Base-by-base conservation (phyloP, 2,329 filamentous ascomycete genomes). In the Metarhizium sp. region DNA sequence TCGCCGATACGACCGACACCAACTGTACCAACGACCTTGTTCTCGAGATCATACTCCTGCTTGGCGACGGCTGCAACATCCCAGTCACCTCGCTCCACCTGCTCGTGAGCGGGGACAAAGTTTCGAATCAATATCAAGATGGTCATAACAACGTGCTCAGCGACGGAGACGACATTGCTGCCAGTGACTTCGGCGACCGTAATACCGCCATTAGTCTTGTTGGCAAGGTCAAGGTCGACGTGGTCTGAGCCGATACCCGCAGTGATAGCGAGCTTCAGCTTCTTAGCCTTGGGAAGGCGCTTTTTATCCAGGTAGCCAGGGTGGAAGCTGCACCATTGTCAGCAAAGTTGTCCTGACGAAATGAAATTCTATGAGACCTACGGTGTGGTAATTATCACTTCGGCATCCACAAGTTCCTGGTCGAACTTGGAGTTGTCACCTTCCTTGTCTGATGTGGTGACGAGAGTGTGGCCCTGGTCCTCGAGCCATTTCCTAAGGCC, bases 61-160 rank as follows among this genome's bases (percentile, higher is more conserved):
- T 97, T 97, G 71, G 94, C 94, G 30, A 92, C 92, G 54, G 82
- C 92, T 58, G 94, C 94, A 53, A 99, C 94, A 71, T 99, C 81
- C 94, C 94, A 99, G 59, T 96, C 89, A 61, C 94, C 94, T 57
- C 77, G 75, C 73, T 85, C 81, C 69, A 99, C 88, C 81, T 90
- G 86, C 80, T 97, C 92, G 78, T 97, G 94, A 54, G 94, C 92
- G 63, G 94, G 94, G 54, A 96, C 91, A 70, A 96, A 99, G 87
- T 99, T 99, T 78, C 94, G 92, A 73, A 97, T 87, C 54, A 99
- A 87, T 62, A 86, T 75, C 53, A 99, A 88, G 75, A 97, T 97
- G 73, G 94, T 99, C 94, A 99, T 97, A 77, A 99, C 77, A 66
- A 99, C 94, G 78, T 99, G 94, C 84, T 99, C 94, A 58, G 94